A percentile compares a stretch with the other conserved stretches of the same genome.
Evolutionary conservation across 2,329 filamentous ascomycete genomes (phyloP).

Genomic region (Lecanosticta acicola): DNA sequence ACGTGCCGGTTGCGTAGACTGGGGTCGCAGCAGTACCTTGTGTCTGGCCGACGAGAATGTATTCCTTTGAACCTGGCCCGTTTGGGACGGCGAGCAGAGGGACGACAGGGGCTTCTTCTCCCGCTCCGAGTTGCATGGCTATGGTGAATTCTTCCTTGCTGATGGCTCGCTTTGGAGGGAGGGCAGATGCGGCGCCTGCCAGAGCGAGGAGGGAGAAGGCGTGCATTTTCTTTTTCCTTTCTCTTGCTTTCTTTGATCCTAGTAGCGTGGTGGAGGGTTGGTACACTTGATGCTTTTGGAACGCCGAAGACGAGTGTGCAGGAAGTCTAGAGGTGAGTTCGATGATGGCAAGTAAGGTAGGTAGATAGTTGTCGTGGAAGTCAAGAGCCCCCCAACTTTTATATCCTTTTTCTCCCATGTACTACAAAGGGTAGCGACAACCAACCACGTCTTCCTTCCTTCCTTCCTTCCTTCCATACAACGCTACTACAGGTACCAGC

Average conservation of each 20-base stretch:
- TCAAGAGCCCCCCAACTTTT: too few species aligned
- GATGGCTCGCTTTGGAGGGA: background rate
- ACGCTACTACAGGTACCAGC: too few species aligned
- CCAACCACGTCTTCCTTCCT: too few species aligned
- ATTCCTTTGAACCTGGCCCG: background rate
- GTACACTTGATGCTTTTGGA: too few species aligned
- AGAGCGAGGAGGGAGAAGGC: background rate
- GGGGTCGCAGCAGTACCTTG: background rate
- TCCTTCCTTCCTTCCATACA: too few species aligned
- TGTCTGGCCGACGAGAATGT: slow-evolving; percentile 1
- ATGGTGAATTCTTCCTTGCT: slow-evolving; percentile 3
- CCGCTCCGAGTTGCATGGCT: background rate
- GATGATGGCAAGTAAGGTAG: too few species aligned
- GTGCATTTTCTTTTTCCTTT: background rate
- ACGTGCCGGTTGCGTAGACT: background rate
- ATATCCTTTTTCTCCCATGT: too few species aligned
- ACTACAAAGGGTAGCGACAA: too few species aligned
- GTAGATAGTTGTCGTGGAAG: too few species aligned
- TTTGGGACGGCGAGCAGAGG: slow-evolving; percentile 1
- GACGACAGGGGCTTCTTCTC: background rate
- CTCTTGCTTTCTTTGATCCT: background rate
- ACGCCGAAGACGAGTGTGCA: too few species aligned
- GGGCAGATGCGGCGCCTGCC: background rate
- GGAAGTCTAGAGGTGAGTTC: too few species aligned
- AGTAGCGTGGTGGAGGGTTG: too few species aligned